A percentile compares a stretch with the other conserved stretches of the same genome.
Conservation (phyloP, 2,329 filamentous ascomycete species). For the Apiospora kogelbergensis region DNA sequence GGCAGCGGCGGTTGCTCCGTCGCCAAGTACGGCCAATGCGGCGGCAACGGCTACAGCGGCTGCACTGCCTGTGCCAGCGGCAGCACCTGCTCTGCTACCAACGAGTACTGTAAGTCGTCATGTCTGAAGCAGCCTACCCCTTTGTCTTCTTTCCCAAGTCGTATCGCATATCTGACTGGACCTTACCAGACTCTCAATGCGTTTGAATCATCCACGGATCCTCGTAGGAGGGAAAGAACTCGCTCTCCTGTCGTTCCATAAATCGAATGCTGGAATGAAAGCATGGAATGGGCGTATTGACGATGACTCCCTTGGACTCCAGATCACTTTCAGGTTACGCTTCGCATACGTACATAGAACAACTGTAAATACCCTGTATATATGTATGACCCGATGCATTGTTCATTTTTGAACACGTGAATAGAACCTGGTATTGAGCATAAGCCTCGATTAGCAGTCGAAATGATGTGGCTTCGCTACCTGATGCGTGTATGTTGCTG, state of each 20-base stretch:
- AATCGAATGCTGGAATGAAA: not conserved
- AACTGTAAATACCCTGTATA: not conserved
- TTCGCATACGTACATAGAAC: not conserved
- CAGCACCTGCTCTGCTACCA: constrained; percentile 7
- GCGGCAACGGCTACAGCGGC: constrained; percentile 3
- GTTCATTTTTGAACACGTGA: not conserved
- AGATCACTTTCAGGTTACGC: not conserved
- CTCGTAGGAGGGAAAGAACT: too few species aligned
- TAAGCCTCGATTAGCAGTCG: not conserved
- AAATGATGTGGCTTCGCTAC: too few species aligned
- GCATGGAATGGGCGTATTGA: not conserved
- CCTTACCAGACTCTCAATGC: not conserved
- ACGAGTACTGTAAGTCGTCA: constrained; percentile 4
- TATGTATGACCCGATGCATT: not conserved
- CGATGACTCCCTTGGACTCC: not conserved
- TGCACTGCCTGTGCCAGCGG: not conserved
- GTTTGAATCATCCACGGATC: not conserved
- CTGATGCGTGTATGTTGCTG: too few species aligned
- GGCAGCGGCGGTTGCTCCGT: not conserved
- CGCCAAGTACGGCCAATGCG: constrained; percentile 7
- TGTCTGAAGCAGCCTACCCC: not conserved
- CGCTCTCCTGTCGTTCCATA: too few species aligned
- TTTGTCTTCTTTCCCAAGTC: not conserved
- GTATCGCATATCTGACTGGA: not conserved
- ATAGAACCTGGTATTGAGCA: not conserved